Percentiles rank a stretch among this genome's conserved stretches.
Conservation (phyloP, 2,329 filamentous ascomycete genomes). For the Trichoderma brevicompactum region DNA sequence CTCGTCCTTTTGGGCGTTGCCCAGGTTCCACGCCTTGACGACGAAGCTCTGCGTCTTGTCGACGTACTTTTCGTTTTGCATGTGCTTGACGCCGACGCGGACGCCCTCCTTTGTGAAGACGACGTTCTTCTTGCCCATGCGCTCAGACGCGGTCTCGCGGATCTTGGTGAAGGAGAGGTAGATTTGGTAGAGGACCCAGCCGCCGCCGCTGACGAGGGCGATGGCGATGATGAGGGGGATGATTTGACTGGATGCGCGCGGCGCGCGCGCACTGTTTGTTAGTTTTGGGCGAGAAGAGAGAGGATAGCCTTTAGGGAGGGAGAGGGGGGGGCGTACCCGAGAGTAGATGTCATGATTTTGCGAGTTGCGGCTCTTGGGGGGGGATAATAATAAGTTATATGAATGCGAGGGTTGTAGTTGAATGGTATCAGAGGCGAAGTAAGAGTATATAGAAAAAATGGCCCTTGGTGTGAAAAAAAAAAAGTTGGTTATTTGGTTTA, state of each 20-base stretch:
- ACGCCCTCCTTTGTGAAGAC: conserved; percentile 76
- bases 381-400: too few species aligned
- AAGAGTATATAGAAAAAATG: not conserved
- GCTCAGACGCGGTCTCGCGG: conserved; percentile 65
- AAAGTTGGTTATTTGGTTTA: not conserved
- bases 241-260: conserved; percentile 54
- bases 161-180: conserved; percentile 71
- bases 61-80: conserved; percentile 71
- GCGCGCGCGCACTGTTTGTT: not conserved
- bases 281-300: not conserved
- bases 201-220: conserved; percentile 63
- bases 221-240: conserved; percentile 70
- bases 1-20: conserved; percentile 38
- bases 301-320: not conserved
- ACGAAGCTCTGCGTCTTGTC: conserved; percentile 72
- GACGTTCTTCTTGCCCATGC: conserved; percentile 77
- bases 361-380: too few species aligned
- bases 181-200: conserved; percentile 73
- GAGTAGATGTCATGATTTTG: conserved; percentile 18
- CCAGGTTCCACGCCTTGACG: conserved; percentile 68
- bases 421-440: not conserved
- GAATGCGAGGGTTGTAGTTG: not conserved
- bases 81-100: conserved; percentile 70
- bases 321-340: conserved; percentile 3
- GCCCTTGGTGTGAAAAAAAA: not conserved